Evolutionary conservation across 441 rosid species (phyloP).

Genomic region (Erysimum pusillum): DNA sequence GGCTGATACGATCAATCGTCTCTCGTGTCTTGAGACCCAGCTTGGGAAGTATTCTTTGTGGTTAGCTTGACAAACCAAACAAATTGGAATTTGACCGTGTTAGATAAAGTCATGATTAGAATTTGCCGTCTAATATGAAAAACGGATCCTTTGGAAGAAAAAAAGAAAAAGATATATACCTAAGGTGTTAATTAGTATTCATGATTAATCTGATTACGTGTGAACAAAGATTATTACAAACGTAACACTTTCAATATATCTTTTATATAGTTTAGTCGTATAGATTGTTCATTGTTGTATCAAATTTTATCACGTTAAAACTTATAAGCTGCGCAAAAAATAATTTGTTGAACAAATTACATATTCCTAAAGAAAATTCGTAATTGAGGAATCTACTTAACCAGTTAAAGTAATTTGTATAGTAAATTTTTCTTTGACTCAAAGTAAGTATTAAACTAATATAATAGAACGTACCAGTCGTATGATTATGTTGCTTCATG

Average conservation of each 20-base stretch:
- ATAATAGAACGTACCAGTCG: conserved; percentile 39
- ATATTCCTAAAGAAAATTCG: neutral
- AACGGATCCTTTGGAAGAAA: neutral
- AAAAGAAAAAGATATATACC: neutral
- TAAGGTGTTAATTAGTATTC: neutral
- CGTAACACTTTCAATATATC: neutral
- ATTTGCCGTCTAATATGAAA: neutral
- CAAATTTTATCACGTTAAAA: neutral
- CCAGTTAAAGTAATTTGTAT: conserved; percentile 20
- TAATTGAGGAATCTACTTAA: conserved; percentile 14
- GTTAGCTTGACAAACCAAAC: conserved; percentile 31
- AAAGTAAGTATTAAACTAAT: conserved; percentile 4
- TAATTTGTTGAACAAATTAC: neutral
- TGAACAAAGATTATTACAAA: neutral
- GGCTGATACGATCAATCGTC: conserved; percentile 65
- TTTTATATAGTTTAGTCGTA: neutral
- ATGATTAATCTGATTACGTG: conserved; percentile 26
- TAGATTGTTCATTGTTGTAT: neutral
- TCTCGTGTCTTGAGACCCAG: conserved; percentile 70
- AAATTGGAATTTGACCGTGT: conserved; percentile 19
- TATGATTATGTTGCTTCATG: conserved; percentile 47
- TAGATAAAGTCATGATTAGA: conserved; percentile 22
- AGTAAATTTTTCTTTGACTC: neutral
- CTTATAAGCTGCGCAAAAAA: neutral
- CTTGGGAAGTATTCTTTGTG: conserved; percentile 66